These are phyloP conservation scores for Cordyceps pruinosa DNA, from an alignment of 2,329 filamentous ascomycete species.

Conservation along the genomic window DNA sequence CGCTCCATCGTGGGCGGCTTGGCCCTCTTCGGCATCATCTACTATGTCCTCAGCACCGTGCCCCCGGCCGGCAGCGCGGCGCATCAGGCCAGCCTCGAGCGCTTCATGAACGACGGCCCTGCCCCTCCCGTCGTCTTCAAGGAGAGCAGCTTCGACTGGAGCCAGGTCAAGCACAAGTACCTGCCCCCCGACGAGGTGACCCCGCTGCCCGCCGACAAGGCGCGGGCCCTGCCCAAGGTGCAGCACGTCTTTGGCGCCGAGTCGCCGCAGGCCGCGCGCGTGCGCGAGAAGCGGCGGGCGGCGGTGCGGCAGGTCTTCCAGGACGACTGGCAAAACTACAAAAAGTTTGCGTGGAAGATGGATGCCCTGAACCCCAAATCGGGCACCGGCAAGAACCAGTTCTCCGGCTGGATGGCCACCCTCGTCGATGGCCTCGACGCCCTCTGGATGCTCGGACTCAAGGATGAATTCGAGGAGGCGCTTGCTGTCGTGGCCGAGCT, in stretches of 20 bases:
- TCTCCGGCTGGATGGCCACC: conserved; percentile 61
- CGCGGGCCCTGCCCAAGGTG: conserved; percentile 25
- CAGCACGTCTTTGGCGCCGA: conserved; percentile 29
- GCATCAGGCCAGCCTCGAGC: conserved; percentile 18
- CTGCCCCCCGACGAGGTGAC: conserved; percentile 18
- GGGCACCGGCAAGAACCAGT: conserved; percentile 46
- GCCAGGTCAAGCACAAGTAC: conserved; percentile 22
- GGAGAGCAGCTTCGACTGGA: conserved; percentile 33
- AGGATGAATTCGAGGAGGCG: conserved; percentile 58
- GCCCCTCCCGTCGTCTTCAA: conserved; percentile 9
- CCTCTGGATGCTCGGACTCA: conserved; percentile 66
- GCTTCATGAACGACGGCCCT: conserved; percentile 24
- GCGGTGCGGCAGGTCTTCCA: conserved; percentile 30
- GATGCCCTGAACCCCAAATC: conserved; percentile 56
- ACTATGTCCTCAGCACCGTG: conserved; percentile 1
- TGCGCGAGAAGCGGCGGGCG: conserved; percentile 25
- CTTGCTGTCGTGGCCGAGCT: conserved; percentile 50
- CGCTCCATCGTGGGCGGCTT: conserved; percentile 8
- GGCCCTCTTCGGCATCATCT: conserved; percentile 3
- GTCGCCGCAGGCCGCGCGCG: conserved; percentile 16
- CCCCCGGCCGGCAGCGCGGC: not conserved
- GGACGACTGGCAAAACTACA: conserved; percentile 51
- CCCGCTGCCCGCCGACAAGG: conserved; percentile 19
- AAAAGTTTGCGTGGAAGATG: conserved; percentile 53
- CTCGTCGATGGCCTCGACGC: conserved; percentile 62